Evolutionary conservation across 2,329 filamentous ascomycete genomes (phyloP), one percentile per base, ranked within the genome.

Genomic region (Blastomyces gilchristii): DNA sequence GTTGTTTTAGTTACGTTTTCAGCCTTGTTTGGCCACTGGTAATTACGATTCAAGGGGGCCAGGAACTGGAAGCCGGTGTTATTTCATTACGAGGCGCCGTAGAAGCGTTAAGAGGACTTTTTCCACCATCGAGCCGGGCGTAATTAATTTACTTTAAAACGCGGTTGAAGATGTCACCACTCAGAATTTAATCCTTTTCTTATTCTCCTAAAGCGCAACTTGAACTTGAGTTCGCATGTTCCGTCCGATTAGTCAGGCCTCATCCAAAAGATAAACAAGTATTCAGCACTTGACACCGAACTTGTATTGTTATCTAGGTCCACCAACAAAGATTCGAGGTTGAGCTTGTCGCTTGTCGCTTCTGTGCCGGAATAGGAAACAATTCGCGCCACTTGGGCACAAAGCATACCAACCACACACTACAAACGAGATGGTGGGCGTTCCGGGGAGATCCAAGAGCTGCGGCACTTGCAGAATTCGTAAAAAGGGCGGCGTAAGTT

Each of bases 381-480:
- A 49, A 47, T 62, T 22, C 47, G 53, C 61, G 52, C 61, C 39
- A n/a, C 41, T 50, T 50, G 47, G 14, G 22, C 22, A 25, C 18
- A 25, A 22, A 28, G 9, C 47, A 25, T 25, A 50, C 47, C 49
- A 37, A 50, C 47, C 22, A 41, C 34, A 3, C 45, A 1, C 18
- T 1, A 25, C 31, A 60, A 34, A 28, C 43, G 37, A 39, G 39
- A 85, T 85, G 83, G 83, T 85, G 67, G 84, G 84, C 61, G 83
- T 86, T 63, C 80, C 83, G 47, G 28, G 53, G 16, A 84, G 84
- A 72, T 86, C 83, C 71, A 85, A 85, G 72, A 84, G 83, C 47
- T 86, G 84, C 73, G 83, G 85, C 72, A 86, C 84, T 34, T 86
- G 84, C 70, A 77, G 84, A 58, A 75, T 78, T 37, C 76, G 84